A percentile compares a stretch with the other conserved stretches of the same genome.
phyloP scores from a whole-genome alignment of 2,329 filamentous ascomycete species.

The Claviceps capensis region DNA sequence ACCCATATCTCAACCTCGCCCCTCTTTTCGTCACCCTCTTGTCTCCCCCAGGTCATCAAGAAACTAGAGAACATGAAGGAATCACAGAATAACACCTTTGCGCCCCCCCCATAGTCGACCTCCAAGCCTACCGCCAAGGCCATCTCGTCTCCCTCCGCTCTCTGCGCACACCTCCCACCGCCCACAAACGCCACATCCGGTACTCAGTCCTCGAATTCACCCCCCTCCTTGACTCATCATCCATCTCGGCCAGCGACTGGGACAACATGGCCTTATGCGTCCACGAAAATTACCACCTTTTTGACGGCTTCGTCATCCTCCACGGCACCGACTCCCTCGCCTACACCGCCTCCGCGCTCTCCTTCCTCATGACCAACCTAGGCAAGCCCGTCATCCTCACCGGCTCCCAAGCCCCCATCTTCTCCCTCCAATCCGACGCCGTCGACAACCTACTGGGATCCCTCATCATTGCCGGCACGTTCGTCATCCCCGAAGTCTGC shows the following conservation, averaged over 20 bases:
- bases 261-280: conserved; percentile 70
- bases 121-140: conserved; percentile 39
- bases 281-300: conserved; percentile 72
- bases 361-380: conserved; percentile 84
- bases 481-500: conserved; percentile 85
- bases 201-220: conserved; percentile 78
- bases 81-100: too few species aligned
- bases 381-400: conserved; percentile 87
- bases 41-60: neutral
- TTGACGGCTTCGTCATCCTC: conserved; percentile 81
- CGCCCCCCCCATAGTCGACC: conserved; percentile 22
- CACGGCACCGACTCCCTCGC: conserved; percentile 84
- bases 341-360: conserved; percentile 80
- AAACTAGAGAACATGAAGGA: neutral
- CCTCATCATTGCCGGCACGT: conserved; percentile 80
- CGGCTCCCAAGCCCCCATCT: conserved; percentile 72
- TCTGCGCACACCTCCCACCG: conserved; percentile 65
- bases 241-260: conserved; percentile 78
- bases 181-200: conserved; percentile 67
- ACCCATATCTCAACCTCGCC: too few species aligned
- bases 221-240: conserved; percentile 76
- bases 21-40: neutral
- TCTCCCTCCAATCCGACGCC: conserved; percentile 80
- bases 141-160: conserved; percentile 43
- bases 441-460: conserved; percentile 82